Base-by-base conservation (phyloP, 129 eudicot genomes). In the Calendula officinalis region DNA sequence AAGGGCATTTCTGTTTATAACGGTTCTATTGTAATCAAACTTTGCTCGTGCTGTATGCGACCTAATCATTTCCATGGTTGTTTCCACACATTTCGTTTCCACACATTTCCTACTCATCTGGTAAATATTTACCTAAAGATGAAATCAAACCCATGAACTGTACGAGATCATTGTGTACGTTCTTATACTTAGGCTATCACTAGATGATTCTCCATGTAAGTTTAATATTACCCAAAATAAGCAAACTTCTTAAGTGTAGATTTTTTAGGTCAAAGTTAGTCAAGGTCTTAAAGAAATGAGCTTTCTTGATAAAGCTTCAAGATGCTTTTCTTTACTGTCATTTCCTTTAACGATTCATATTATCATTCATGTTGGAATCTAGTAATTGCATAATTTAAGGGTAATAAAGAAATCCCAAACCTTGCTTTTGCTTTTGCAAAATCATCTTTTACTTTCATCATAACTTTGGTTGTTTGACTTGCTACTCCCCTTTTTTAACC, bases 381-480 rank as follows among this genome's bases (percentile, higher is more conserved):
- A 56, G 57, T 56, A 46, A 64, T 64, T 50, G 62, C 78, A 66
- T 57, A 50, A 74, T 58, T 74, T 65, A 57, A 49, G 73, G 78
- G 56, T 8, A 22, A 22, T 22, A 33, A 47, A 59, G 43, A 34
- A 63, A 10, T 48, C 44, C 62, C 61, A 74, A 57, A 74, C 66
- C 66, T 66, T 66, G 62, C 78, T 74, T 74, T 74, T 66, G 62
- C 78, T 74, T 74, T 74, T 57, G 55, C 77, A 56, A 44, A 55
- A 35, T 36, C 70, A 52, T 72, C 71, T 64, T 73, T 73, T 73
- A 51, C 76, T 71, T 70, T 70, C 75, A 70, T 70, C 75, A 70
- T 70, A 50, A 32, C 50, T 47, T 59, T 58, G 61, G 60, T 45
- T 49, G 72, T 70, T 70, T 60, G 67, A 70, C 68, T 27, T 48